Evolutionary conservation across 176 grass and related monocot genomes (phyloP).

Genomic region (Tillandsia fasciculata): DNA sequence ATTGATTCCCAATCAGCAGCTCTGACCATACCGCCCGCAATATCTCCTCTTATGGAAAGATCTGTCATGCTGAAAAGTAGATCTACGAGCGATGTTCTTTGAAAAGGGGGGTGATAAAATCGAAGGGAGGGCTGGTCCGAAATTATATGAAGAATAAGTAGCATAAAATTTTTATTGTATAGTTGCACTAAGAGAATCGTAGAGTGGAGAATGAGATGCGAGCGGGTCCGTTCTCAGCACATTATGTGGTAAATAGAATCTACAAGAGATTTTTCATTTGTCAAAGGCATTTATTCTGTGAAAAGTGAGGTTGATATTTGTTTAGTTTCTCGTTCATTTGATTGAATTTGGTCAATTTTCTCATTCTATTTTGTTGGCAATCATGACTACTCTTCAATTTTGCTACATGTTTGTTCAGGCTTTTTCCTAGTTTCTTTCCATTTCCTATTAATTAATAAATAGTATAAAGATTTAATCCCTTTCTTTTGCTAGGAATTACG

Average conservation of each 20-base stretch:
- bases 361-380: not conserved
- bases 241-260: not conserved
- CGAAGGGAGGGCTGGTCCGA: no score
- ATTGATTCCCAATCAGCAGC: not conserved
- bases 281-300: not conserved
- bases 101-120: no score
- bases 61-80: not conserved
- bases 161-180: not conserved
- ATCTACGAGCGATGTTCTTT: no score
- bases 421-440: not conserved
- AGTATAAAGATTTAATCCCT: no score
- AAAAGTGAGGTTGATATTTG: not conserved
- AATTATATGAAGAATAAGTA: not conserved
- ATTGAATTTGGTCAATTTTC: not conserved
- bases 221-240: not conserved
- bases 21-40: not conserved
- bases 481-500: no score
- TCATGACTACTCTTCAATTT: not conserved
- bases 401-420: not conserved
- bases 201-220: not conserved
- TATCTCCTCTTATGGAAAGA: not conserved
- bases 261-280: not conserved
- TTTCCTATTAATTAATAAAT: not conserved
- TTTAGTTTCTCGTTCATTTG: not conserved
- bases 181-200: not conserved